These are phyloP conservation scores for Pseudogymnoascus sp. DNA, from an alignment of 2,329 filamentous ascomycete genomes.

Conservation along the genomic window DNA sequence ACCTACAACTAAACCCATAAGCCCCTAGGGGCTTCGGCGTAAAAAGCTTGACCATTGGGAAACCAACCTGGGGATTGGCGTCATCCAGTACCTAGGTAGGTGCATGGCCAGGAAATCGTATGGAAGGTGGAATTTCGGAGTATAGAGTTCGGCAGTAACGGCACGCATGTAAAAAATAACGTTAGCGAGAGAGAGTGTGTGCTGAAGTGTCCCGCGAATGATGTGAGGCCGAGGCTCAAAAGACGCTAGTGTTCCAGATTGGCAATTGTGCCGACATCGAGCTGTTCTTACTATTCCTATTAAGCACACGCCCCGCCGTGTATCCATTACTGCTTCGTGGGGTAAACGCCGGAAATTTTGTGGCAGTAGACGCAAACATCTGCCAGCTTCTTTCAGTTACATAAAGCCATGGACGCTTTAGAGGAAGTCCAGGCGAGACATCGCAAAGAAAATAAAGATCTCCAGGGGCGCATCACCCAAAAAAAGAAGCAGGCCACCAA, in stretches of 20 bases:
- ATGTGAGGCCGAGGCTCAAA: background rate
- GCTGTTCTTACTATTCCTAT: background rate
- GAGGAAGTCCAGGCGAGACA: constrained; percentile 74
- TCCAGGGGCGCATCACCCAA: constrained; percentile 76
- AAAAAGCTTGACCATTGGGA: constrained; percentile 7
- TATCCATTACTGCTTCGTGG: background rate
- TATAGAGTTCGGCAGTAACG: background rate
- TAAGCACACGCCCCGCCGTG: background rate
- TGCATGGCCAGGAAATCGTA: background rate
- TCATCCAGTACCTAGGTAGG: background rate
- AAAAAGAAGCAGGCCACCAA: constrained; percentile 98
- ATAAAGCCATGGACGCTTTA: constrained; percentile 42
- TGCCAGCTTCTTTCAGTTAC: background rate
- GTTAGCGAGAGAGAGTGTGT: background rate
- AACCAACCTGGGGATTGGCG: background rate
- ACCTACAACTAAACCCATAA: constrained; percentile 5
- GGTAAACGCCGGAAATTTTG: background rate
- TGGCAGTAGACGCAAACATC: background rate
- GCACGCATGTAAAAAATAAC: background rate
- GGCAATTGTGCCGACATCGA: background rate
- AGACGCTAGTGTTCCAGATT: background rate
- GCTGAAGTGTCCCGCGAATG: background rate
- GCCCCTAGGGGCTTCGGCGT: background rate
- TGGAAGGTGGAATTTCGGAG: constrained; percentile 1
- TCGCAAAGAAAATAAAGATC: constrained; percentile 78